Percentiles rank a stretch among this genome's conserved stretches.
Evolutionary conservation across 352 stramenopile genomes (phyloP).

Genomic region (Phytophthora litchii): DNA sequence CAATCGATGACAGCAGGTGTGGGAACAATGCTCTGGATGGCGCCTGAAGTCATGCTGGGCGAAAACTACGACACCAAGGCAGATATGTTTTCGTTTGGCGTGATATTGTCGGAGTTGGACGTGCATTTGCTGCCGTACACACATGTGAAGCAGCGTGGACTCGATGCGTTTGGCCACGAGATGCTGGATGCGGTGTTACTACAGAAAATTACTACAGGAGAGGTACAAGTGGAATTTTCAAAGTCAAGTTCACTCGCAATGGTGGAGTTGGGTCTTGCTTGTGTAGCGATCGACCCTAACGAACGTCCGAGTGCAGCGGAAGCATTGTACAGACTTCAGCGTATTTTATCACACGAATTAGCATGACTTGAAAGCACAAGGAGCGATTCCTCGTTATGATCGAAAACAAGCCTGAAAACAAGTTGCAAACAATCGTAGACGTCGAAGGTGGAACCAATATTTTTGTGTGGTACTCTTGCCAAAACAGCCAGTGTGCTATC

Average conservation of each 20-base stretch:
- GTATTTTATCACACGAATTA: too few species aligned
- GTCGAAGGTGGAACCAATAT: too few species aligned
- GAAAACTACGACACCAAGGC: constrained; percentile 18
- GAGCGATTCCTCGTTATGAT: too few species aligned
- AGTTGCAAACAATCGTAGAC: too few species aligned
- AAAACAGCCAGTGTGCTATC: too few species aligned
- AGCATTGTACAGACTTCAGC: constrained; percentile 30
- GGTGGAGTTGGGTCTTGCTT: constrained; percentile 19
- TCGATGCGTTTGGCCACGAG: constrained; percentile 2
- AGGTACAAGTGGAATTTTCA: constrained; percentile 22
- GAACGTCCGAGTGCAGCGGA: constrained; percentile 32
- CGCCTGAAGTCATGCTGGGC: constrained; percentile 12
- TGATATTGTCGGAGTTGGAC: constrained; percentile 45
- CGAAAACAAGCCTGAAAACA: too few species aligned
- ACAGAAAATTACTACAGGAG: constrained; percentile 16
- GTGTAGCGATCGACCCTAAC: constrained; percentile 22
- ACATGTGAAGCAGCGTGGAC: neutral
- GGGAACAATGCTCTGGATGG: constrained; percentile 10
- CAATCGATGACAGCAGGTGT: constrained; percentile 29
- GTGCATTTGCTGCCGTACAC: constrained; percentile 14
- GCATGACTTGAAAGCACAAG: too few species aligned
- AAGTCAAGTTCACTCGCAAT: constrained; percentile 16
- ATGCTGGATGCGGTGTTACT: constrained; percentile 10
- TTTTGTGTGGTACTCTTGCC: too few species aligned
- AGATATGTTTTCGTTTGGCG: constrained; percentile 20